Conservation (phyloP, 2,329 filamentous ascomycete genomes). For the Lachnellula cervina region DNA sequence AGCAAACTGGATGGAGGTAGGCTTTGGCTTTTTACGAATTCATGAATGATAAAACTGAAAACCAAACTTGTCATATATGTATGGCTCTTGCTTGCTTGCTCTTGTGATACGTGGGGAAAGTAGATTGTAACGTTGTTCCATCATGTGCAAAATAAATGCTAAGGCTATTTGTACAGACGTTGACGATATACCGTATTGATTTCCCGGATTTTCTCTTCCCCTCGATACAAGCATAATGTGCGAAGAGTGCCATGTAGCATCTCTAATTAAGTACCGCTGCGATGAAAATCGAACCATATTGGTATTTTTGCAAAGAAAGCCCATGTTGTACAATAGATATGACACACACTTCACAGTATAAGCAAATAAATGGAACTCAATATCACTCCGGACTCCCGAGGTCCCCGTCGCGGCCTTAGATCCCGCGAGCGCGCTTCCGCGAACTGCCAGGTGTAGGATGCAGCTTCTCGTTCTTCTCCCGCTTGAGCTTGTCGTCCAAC, state of each 20-base stretch:
- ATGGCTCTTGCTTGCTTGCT: not conserved
- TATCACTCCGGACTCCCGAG: not conserved
- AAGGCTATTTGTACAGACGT: too few species aligned
- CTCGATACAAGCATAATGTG: not conserved
- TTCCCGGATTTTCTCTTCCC: not conserved
- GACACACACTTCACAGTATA: not conserved
- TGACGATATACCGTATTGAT: not conserved
- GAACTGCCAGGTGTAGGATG: conserved; percentile 41
- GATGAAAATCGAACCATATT: too few species aligned
- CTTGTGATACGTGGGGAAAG: too few species aligned
- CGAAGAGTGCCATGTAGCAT: not conserved
- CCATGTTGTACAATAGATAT: not conserved
- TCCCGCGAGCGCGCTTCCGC: conserved; percentile 49
- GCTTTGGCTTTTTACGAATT: not conserved
- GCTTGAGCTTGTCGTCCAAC: conserved; percentile 62
- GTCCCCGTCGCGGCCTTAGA: conserved; percentile 5
- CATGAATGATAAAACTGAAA: not conserved
- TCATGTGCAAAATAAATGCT: too few species aligned
- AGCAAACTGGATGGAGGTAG: not conserved
- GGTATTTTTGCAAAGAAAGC: not conserved
- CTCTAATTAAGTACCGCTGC: too few species aligned
- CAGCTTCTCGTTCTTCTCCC: conserved; percentile 53
- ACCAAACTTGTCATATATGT: not conserved
- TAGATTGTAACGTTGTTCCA: too few species aligned
- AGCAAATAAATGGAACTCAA: not conserved